Base-by-base conservation (phyloP, 2,329 filamentous ascomycete species). In the Nothophoma quercina region DNA sequence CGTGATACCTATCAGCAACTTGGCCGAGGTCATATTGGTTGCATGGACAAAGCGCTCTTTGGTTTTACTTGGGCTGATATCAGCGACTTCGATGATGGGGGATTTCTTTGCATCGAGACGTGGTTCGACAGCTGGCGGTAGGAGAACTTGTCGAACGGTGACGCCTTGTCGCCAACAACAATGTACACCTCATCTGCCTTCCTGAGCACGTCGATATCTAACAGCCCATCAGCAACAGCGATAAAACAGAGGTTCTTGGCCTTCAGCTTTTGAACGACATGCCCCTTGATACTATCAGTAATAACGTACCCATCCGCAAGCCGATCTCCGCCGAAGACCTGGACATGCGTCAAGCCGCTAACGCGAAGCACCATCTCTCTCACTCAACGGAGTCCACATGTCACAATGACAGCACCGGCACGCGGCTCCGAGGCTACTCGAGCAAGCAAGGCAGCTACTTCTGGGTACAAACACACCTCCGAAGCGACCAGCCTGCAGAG, bases 221-320 rank as follows among this genome's bases (percentile, higher is more conserved):
- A 54, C 0, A 76, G 75, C 57, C 85, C 84, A 59, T 87, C 84
- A n/a, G 85, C 85, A 58, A 88, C 84, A 0, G 83, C 85, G 65
- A 74, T 80, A 15, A 86, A 80, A 30, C 77, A 67, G 22, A 77
- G 35, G 0, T 69, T 3, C 32, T 78, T 15, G 0, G 72, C 21
- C 44, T 68, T 71, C 16, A 87, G 63, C 2, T 63, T 71, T 1
- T 43, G 42, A 1, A 85, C 81, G 19, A 87, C 33, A 0, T 60
- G 61, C 1, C 71, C 78, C 64, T 88, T 88, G 16, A 81, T 68
- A 0, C 54, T 59, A 6, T 78, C 71, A 0, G 80, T 84, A 21
- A 88, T 74, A 10, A 87, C 76, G 21, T 79, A 74, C 0, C 72
- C 76, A 48, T 84, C 77, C 1, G 65, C 49, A 19, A 83, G 60